Evolutionary conservation across 257 asterid genomes (phyloP), one percentile per base, ranked within the genome.

Genomic region (Galeopsis tetrahit): DNA sequence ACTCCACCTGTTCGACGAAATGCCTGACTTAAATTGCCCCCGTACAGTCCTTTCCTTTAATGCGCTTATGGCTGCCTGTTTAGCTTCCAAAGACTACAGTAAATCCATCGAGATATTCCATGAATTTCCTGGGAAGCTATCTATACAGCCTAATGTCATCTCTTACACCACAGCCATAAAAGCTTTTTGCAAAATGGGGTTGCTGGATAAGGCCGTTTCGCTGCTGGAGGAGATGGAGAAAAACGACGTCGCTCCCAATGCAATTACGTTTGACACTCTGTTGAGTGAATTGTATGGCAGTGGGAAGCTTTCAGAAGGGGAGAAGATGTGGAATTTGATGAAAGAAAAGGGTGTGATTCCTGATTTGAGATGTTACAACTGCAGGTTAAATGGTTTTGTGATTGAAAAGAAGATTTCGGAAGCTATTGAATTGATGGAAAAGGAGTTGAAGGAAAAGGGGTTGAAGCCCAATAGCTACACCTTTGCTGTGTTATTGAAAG

Each of bases 241-340:
- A 7, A 81, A 66, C 8, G 82, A 61, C 7, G 69, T 83, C 1
- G 6, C 34, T 15, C 89, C 84, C 1, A 68, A 82, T 52, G 38
- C 57, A 4, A 63, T 74, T 2, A 80, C 83, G 9, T 87, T 73
- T 42, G 57, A 77, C 76, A 75, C 84, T 13, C 69, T 83, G n/a
- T 63, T 87, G 10, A 56, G 14, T 5, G 76, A 78, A 1, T 77
- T 82, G 15, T 75, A 81, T 38, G 9, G 40, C 60, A 31, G 11
- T 0, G 79, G 72, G 3, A 81, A 70, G 48, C 42, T 77, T 17
- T 55, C 71, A 0, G 85, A 80, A 31, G 89, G 82, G 9, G 88
- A 87, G 14, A 77, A 72, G 14, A 13, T 80, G 1, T 87, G 96
- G 89, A 39, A 2, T n/a, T 21, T 69, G 79, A 89, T 89, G 93